Evolutionary conservation across 805 yeast genomes (phyloP), one percentile per base, ranked within the genome.

Genomic region (Blastobotrys chiropterorum): DNA sequence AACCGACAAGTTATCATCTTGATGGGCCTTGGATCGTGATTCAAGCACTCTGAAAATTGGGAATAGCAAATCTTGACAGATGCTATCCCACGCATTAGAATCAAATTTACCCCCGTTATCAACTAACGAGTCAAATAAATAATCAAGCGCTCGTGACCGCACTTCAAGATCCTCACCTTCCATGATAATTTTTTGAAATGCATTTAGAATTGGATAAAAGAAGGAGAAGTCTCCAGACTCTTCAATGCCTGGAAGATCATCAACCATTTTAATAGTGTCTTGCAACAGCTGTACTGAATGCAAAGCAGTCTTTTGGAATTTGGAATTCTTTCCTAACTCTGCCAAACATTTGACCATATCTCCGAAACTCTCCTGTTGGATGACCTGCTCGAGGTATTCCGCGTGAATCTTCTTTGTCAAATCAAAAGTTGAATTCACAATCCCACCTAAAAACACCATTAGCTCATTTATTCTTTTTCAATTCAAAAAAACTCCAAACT

Each of bases 101-200:
- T 81, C 81, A 64, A 92, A 95, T 54, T 81, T 78, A 22, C 78
- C 78, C 26, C 99, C 99, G 63, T 85, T 82, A 52, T 83, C 83
- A 49, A 83, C 84, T 53, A 94, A 71, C 2, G 87, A 77, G 58
- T 87, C 94, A 69, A 94, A 95, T 72, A 92, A 75, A 60, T 78
- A 82, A 56, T 83, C 85, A 62, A 94, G 74, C 0, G 97, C 96
- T 51, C 88, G 76, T 0, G 97, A 86, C 62, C 99, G 79, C 2
- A 90, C 96, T 68, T 94, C 99, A 47, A 94, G 72, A 67, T 94
- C 99, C 51, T 85, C 90, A 2, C 97, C 97, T 0, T 83, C 83
- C 95, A 90, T 88, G 31, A 90, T 87, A 5, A 92, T 85, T 55
- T 87, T 90, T 63, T 90, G 88, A 69, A 89, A 86, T 13, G 95